phyloP scores from a whole-genome alignment of 2,329 filamentous ascomycete species.

The Aspergillus ruber region DNA sequence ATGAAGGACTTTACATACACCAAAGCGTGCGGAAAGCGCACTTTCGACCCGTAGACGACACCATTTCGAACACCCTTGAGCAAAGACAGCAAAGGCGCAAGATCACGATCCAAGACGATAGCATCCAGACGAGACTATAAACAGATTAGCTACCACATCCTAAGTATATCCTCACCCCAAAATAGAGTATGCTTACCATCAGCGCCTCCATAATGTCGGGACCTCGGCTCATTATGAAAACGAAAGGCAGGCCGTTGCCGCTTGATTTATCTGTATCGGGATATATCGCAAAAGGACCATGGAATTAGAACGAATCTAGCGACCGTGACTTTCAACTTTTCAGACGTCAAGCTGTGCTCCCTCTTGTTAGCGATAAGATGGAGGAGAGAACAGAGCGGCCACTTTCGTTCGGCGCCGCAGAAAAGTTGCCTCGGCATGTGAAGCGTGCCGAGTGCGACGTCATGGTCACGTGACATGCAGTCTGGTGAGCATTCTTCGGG shows the following conservation, averaged over 20 bases:
- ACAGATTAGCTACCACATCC: neutral
- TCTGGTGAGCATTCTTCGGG: too few species aligned
- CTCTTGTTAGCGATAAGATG: constrained; percentile 3
- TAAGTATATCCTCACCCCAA: neutral
- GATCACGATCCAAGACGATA: constrained; percentile 72
- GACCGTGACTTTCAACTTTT: too few species aligned
- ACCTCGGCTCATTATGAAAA: constrained; percentile 21
- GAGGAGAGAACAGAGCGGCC: constrained; percentile 2
- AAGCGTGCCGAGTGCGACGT: constrained; percentile 24
- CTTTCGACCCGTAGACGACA: constrained; percentile 92
- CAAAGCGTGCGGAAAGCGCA: constrained; percentile 94
- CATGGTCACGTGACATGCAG: constrained; percentile 26
- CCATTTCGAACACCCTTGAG: constrained; percentile 95
- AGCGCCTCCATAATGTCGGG: constrained; percentile 29
- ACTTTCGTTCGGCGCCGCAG: neutral
- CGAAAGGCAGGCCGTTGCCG: neutral
- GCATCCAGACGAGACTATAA: constrained; percentile 63
- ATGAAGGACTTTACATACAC: constrained; percentile 49
- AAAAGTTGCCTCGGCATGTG: constrained; percentile 37
- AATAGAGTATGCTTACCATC: constrained; percentile 18
- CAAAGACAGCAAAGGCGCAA: constrained; percentile 77
- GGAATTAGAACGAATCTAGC: neutral
- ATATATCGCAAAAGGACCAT: constrained; percentile 8
- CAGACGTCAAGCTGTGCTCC: constrained; percentile 1
- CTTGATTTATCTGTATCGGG: constrained; percentile 4